Evolutionary conservation across 2,329 filamentous ascomycete genomes (phyloP).

Genomic region (Neoarthrinium moseri): DNA sequence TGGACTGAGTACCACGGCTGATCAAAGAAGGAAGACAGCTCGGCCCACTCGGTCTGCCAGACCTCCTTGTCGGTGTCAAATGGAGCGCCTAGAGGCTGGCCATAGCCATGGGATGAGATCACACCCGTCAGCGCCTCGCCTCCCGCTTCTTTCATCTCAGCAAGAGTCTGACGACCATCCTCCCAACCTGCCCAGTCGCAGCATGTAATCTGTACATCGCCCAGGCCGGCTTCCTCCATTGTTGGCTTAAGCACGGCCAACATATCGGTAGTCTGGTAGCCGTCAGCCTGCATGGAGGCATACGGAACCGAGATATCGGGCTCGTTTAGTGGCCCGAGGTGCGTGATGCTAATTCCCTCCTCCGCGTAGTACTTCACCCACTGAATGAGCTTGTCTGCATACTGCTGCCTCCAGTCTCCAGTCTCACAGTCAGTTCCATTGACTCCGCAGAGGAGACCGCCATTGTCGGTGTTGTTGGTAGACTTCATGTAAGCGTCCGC

Average conservation of each 20-base stretch:
- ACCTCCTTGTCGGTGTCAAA: constrained; percentile 31
- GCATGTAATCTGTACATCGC: constrained; percentile 31
- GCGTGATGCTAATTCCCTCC: constrained; percentile 27
- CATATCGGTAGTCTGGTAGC: constrained; percentile 49
- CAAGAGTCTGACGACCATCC: constrained; percentile 11
- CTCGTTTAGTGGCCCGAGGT: constrained; percentile 26
- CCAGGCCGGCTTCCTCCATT: constrained; percentile 26
- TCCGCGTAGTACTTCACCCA: constrained; percentile 36
- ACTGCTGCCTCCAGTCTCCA: constrained; percentile 40
- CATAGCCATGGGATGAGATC: constrained; percentile 40
- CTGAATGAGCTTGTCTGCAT: constrained; percentile 40
- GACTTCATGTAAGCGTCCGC: constrained; percentile 42
- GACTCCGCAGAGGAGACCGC: constrained; percentile 35
- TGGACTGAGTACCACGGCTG: constrained; percentile 5
- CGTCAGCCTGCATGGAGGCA: constrained; percentile 45
- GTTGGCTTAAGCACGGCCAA: constrained; percentile 46
- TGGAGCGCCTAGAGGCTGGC: constrained; percentile 25
- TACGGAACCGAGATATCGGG: constrained; percentile 29
- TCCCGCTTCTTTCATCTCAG: constrained; percentile 15
- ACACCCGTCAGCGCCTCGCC: constrained; percentile 36
- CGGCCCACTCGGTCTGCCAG: constrained; percentile 48
- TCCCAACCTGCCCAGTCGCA: constrained; percentile 39
- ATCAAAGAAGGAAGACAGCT: constrained; percentile 24
- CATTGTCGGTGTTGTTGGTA: constrained; percentile 32
- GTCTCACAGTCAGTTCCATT: constrained; percentile 25